Percentiles rank a stretch among this genome's conserved stretches.
Conservation (phyloP, 495 filamentous ascomycete genomes). For the Aspergillus saccharolyticus region DNA sequence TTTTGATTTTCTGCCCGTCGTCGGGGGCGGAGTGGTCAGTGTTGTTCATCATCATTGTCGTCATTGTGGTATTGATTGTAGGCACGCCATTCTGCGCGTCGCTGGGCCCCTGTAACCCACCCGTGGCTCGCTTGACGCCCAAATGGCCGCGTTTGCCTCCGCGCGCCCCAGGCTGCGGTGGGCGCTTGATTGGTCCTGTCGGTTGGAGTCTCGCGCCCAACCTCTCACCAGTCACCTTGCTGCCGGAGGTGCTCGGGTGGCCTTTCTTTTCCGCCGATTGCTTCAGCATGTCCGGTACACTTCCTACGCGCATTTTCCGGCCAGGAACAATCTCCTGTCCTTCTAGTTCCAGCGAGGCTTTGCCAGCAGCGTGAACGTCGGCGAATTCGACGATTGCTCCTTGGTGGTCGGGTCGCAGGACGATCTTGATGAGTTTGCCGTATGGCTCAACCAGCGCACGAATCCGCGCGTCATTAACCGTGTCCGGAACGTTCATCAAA, state of each 20-base stretch:
- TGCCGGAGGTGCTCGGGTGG: slow-evolving; percentile 25
- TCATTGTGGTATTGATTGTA: slow-evolving; percentile 26
- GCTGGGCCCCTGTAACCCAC: slow-evolving; percentile 15
- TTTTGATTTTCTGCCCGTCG: slow-evolving; percentile 38
- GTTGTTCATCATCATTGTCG: slow-evolving; percentile 26
- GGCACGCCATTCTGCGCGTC: slow-evolving; percentile 29
- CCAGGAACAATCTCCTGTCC: slow-evolving; percentile 62
- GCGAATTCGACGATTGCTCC: slow-evolving; percentile 86
- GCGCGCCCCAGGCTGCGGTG: slow-evolving; percentile 45
- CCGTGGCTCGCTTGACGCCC: slow-evolving; percentile 48
- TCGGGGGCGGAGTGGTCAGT: slow-evolving; percentile 16
- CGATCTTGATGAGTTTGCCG: slow-evolving; percentile 50
- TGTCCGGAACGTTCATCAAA: slow-evolving; percentile 60
- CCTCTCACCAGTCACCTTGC: slow-evolving; percentile 34
- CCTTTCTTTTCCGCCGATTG: slow-evolving; percentile 53
- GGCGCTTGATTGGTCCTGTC: slow-evolving; percentile 52
- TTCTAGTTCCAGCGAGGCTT: slow-evolving; percentile 69
- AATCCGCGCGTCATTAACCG: slow-evolving; percentile 59
- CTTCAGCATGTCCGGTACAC: slow-evolving; percentile 60
- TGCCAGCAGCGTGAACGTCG: slow-evolving; percentile 64
- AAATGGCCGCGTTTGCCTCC: slow-evolving; percentile 49
- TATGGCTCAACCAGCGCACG: slow-evolving; percentile 56
- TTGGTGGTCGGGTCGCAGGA: slow-evolving; percentile 64
- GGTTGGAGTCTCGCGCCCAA: slow-evolving; percentile 39
- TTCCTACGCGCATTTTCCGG: slow-evolving; percentile 62